phyloP scores from a whole-genome alignment of 352 stramenopile species.

The Globisporangium parvum region DNA sequence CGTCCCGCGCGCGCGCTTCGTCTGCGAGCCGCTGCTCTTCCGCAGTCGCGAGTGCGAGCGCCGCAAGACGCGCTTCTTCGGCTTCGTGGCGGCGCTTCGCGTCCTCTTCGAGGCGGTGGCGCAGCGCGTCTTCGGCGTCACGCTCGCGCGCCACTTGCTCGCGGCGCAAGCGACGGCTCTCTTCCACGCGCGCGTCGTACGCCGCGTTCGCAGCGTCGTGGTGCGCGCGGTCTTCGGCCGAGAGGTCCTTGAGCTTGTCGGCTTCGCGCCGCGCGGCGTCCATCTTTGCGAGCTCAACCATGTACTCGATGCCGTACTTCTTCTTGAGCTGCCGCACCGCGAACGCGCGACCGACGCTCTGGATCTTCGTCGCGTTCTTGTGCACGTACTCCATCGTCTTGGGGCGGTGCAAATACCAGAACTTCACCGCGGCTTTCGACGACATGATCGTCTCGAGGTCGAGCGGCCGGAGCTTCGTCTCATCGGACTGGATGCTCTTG shows the following conservation, averaged over 20 bases:
- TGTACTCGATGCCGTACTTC: constrained; percentile 76
- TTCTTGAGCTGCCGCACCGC: constrained; percentile 67
- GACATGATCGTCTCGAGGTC: constrained; percentile 86
- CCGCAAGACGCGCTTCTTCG: constrained; percentile 11
- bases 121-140: constrained; percentile 45
- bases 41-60: constrained; percentile 7
- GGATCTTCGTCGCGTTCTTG: constrained; percentile 86
- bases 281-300: constrained; percentile 63
- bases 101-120: constrained; percentile 39
- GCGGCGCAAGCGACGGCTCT: constrained; percentile 66
- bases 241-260: constrained; percentile 59
- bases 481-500: constrained; percentile 72
- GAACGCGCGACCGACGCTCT: constrained; percentile 70
- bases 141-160: constrained; percentile 71
- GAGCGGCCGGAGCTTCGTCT: constrained; percentile 69
- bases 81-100: constrained; percentile 14
- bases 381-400: constrained; percentile 89
- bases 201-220: constrained; percentile 44
- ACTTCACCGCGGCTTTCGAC: constrained; percentile 84
- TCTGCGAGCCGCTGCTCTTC: constrained; percentile 8
- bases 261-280: constrained; percentile 61
- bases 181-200: constrained; percentile 76
- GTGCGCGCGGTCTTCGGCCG: constrained; percentile 44
- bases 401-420: constrained; percentile 83
- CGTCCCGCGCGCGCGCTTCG: constrained; percentile 8